phyloP scores from a whole-genome alignment of 805 yeast genomes.

The Ogataea nakhonphanomensis region DNA sequence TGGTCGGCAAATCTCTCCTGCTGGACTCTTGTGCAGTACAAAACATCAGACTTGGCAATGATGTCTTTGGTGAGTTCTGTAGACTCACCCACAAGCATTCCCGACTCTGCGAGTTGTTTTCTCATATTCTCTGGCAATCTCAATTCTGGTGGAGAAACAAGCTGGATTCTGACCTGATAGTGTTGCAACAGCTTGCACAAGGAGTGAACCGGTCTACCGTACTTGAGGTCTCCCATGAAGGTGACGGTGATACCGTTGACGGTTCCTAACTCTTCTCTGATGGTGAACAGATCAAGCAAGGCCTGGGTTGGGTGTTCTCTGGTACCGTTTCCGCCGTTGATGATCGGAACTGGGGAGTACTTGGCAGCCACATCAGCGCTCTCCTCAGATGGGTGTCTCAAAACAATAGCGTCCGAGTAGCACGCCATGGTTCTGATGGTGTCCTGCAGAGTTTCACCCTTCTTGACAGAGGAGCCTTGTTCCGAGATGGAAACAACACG shows the following conservation, averaged over 20 bases:
- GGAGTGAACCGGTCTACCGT: slow-evolving; percentile 98
- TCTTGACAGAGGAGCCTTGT: slow-evolving; percentile 88
- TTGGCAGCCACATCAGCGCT: slow-evolving; percentile 93
- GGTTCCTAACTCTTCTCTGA: slow-evolving; percentile 97
- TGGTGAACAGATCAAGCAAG: slow-evolving; percentile 92
- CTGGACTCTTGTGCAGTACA: slow-evolving; percentile 97
- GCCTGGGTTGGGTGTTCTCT: slow-evolving; percentile 99
- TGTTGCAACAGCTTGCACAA: slow-evolving; percentile 84
- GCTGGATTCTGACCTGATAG: slow-evolving; percentile 89
- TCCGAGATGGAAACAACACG: slow-evolving; percentile 87
- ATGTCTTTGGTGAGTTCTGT: slow-evolving; percentile 79
- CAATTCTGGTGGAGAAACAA: slow-evolving; percentile 88
- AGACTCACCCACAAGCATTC: slow-evolving; percentile 71
- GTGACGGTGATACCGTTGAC: slow-evolving; percentile 97
- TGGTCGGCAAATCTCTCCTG: slow-evolving; percentile 85
- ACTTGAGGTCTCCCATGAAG: slow-evolving; percentile 97
- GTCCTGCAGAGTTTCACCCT: slow-evolving; percentile 97
- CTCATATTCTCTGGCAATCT: slow-evolving; percentile 74
- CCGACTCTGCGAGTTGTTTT: slow-evolving; percentile 59
- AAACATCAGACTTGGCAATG: slow-evolving; percentile 85
- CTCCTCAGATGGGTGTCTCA: slow-evolving; percentile 93
- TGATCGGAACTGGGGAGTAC: slow-evolving; percentile 93
- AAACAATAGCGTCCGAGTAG: slow-evolving; percentile 93
- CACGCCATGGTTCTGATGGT: slow-evolving; percentile 93
- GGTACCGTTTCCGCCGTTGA: slow-evolving; percentile 97